Base-by-base conservation (phyloP, 192 early-diverging fungal species). In the Coemansia sp. region DNA sequence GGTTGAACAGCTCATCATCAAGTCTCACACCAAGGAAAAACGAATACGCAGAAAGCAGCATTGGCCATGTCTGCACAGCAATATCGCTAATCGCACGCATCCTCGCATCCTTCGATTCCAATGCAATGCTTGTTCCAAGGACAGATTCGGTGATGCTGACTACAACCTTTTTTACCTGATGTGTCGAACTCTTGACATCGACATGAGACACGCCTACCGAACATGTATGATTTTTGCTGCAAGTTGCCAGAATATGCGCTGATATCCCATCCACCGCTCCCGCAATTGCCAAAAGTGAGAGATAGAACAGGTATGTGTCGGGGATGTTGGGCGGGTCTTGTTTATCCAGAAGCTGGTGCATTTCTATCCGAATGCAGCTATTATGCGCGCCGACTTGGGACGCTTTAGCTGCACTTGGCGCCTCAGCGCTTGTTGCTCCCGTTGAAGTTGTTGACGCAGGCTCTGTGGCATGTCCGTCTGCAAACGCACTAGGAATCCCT, bases 261-360 rank as follows among this genome's bases (percentile, higher is more conserved):
- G 91, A 89, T 61, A 95, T 77, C 5, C 86, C 87, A 38, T 95
- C 93, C 8, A 87, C 93, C 12, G 91, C 85, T 0, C 79, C 87
- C 39, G 85, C 81, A 7, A 97, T 68, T 61, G 90, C 88, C 16
- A 88, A 70, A n/a, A 94, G 75, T 0, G 92, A 87, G 11, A 98
- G 78, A 64, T 89, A 90, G 48, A 91, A 89, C 44, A 95, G 67
- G 68, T 99, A 99, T 5, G 90, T 92, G 20, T 95, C 94, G 1
- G 98, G 95, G 20, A 96, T 87, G 0, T 74, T 56, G 5, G 98
- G 98, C 19, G 95, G 90, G 13, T 96, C 95, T 8, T 87, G 79
- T 74, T 97, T 98, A 71, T 99, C 98, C 38, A 99, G 86, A 76
- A 95, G 94, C 78, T 95, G 92, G 59, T 96, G 77, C 72, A 93